These are phyloP conservation scores for Yamadazyma jaroonii DNA, from an alignment of 1,139 yeast genomes.

Conservation along the genomic window DNA sequence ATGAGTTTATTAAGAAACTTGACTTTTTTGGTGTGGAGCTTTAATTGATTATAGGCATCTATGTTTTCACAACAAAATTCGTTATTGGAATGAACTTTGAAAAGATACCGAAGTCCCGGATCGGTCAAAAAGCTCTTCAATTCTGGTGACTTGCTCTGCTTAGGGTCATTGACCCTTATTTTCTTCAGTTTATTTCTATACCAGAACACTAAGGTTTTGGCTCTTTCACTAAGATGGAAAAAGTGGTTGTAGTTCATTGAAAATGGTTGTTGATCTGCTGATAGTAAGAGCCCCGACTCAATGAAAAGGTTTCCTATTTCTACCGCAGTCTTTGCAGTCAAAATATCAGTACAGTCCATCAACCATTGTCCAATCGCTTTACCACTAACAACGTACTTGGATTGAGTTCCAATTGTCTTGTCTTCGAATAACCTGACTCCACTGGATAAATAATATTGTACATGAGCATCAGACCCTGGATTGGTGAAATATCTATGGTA, in stretches of 20 bases:
- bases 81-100: conserved; percentile 58
- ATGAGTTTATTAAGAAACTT: conserved; percentile 16
- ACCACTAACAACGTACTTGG: conserved; percentile 57
- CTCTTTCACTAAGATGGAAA: conserved; percentile 20
- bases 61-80: conserved; percentile 76
- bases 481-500: conserved; percentile 78
- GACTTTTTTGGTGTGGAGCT: conserved; percentile 31
- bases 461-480: conserved; percentile 81
- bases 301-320: conserved; percentile 59
- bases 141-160: not conserved
- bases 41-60: conserved; percentile 63
- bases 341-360: conserved; percentile 80
- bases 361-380: conserved; percentile 85
- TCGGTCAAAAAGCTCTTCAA: conserved; percentile 53
- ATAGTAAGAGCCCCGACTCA: conserved; percentile 33
- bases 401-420: conserved; percentile 20
- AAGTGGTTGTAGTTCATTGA: conserved; percentile 12
- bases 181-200: not conserved
- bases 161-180: not conserved
- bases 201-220: conserved; percentile 24
- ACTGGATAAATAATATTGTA: conserved; percentile 70
- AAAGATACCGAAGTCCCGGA: conserved; percentile 75
- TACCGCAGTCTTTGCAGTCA: conserved; percentile 57
- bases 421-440: conserved; percentile 63
- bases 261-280: not conserved